Base-by-base conservation (phyloP, 1,284 basidiomycete genomes). In the Microbotryomycetes sp. region DNA sequence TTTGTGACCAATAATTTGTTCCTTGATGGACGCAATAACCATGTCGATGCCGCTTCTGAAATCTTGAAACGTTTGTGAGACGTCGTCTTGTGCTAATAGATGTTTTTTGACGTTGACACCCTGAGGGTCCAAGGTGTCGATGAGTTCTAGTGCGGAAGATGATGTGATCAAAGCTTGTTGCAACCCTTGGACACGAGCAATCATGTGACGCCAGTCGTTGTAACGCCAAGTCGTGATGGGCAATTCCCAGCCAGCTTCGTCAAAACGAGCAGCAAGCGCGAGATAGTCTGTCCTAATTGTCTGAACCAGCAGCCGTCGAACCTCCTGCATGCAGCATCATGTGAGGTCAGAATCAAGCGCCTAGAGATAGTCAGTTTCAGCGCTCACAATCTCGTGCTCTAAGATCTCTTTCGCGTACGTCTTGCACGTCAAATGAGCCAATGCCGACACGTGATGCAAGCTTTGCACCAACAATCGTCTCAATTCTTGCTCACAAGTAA, bases 121-220 rank as follows among this genome's bases (percentile, higher is more conserved):
- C 9, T 16, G 29, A 2, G 62, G 65, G 25, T 67, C 65, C 16
- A 64, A 50, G 14, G 53, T 52, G 53, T 59, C 60, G 45, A 67
- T 67, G 3, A 64, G 36, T 55, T 67, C 65, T 52, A 62, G 55
- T 3, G 65, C 65, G 3, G 65, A 67, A 12, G 65, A 61, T 0
- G 59, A 48, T 3, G 65, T 67, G 54, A 64, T 64, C 26, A 67
- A 58, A 3, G 62, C 63, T 42, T 67, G 65, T 45, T 67, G 65
- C 2, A 67, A 52, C 12, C 59, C 65, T 45, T 67, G 65, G 0
- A 67, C 65, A 3, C 49, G 45, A 9, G 31, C n/a, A 25, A 67
- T 67, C 62, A 67, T 67, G 50, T 62, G 56, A 25, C 26, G 7
- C 30, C 59, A 64, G 16, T 64, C 51, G 22, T 55, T 53, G 57